Evolutionary conservation across 352 stramenopile species (phyloP), one percentile per base, ranked within the genome.

Genomic region (Phytophthora multivora): DNA sequence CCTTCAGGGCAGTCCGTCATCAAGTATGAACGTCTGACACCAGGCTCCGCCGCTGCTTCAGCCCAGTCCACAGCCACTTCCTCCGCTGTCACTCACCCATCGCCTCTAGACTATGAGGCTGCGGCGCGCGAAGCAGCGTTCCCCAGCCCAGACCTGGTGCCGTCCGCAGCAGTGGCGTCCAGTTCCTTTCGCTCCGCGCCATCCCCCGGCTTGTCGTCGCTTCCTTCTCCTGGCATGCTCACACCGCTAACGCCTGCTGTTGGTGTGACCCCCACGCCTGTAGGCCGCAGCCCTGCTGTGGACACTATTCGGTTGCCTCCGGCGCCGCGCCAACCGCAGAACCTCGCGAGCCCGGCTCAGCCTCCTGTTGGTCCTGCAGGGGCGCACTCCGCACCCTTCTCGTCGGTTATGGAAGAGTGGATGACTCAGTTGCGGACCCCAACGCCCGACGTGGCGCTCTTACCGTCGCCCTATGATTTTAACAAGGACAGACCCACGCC

Each of bases 401-500:
- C 80, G 0, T 58, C 61, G 0, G 79, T 92, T 23, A 92, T 92
- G 83, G 83, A 81, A 41, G 83, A 92, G 58, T 92, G 83, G 83
- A 92, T 92, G 79, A 90, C 71, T 42, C 80, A 92, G 49, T 51
- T 90, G 53, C 76, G 81, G 25, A 92, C 85, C 18, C 85, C 85
- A 15, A 94, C 85, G 38, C 85, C 85, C 0, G 83, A 94, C 26
- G 85, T 94, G 46, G 89, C 81, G 63, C 77, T 91, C 39, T 60
- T 92, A 33, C 85, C 85, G 35, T 94, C 85, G 48, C 85, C 85
- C 1, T 94, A 70, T 39, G 85, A 92, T 60, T 94, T 91, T 59
- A 86, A 87, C 50, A 85, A 85, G 59, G 81, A 82, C 66, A 88
- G 71, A 12, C 85, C 85, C 15, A 94, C 85, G 9, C 85, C 85